Base-by-base conservation (phyloP, 2,329 filamentous ascomycete genomes). In the Rhynchosporium graminicola region DNA sequence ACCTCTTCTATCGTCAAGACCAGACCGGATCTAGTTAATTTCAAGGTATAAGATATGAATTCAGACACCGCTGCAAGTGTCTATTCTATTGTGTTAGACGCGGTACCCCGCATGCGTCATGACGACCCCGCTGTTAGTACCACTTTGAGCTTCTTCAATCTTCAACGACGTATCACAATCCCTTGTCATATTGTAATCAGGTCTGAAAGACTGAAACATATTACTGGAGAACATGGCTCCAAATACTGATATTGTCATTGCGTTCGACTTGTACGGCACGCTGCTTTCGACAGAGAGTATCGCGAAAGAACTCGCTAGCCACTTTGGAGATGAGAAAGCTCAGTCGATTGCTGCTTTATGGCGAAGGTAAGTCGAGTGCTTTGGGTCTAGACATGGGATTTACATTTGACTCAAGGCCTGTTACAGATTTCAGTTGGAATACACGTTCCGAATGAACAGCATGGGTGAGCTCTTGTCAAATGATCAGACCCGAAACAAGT, bases 241-340 rank as follows among this genome's bases (percentile, higher is more conserved):
- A 62, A 64, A 65, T 51, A 71, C 66, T 62, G 77, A 74, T 50
- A 77, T 73, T 15, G 76, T 87, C 52, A 79, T 92, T 59, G 89
- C 87, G 1, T 91, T 93, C 66, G 89, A 93, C 70, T 79, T 90
- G 1, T 92, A 92, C 74, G 89, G 88, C 59, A 92, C 89, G 2
- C 76, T 93, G 9, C 79, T 92, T 5, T 90, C 87, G 9, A 91
- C 89, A 1, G 83, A 85, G 48, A 89, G 86, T 36, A 90, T 92
- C 65, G 80, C 82, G 6, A 76, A 80, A 42, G 79, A 86, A 63
- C 77, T 92, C 12, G 80, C 81, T 15, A 75, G 77, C 38, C 75
- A 86, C 61, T 86, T 86, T 69, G 86, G 83, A 6, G 73, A 82
- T 36, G 83, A 85, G 4, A 81, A 82, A 67, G 85, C 86, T 2